A percentile compares a stretch with the other conserved stretches of the same genome.
phyloP scores from a whole-genome alignment of 805 yeast genomes.

The Metschnikowia henanensis region DNA sequence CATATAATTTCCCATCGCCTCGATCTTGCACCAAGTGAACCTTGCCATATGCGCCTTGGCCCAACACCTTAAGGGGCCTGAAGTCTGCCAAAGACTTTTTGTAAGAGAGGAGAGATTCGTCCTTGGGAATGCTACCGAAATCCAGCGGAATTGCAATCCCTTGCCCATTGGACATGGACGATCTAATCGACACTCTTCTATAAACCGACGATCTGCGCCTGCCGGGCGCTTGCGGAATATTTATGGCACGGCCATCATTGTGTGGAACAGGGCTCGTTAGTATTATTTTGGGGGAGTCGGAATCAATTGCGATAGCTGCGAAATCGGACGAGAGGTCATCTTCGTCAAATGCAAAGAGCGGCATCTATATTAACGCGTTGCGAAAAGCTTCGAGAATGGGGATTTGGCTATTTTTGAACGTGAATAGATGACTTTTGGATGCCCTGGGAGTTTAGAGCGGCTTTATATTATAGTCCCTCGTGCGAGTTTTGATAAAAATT shows the following conservation, averaged over 20 bases:
- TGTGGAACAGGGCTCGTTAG: background rate
- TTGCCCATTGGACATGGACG: constrained; percentile 12
- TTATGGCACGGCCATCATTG: background rate
- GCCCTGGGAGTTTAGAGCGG: background rate
- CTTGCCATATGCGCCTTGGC: constrained; percentile 46
- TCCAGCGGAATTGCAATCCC: constrained; percentile 19
- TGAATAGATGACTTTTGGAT: background rate
- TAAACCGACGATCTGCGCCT: constrained; percentile 20
- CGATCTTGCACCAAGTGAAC: constrained; percentile 41
- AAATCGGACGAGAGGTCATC: constrained; percentile 17
- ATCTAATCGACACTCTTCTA: constrained; percentile 19
- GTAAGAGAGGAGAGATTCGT: constrained; percentile 1
- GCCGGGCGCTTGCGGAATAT: background rate
- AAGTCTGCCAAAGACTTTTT: constrained; percentile 37
- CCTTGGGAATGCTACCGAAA: constrained; percentile 12
- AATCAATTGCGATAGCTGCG: constrained; percentile 10
- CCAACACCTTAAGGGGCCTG: constrained; percentile 43
- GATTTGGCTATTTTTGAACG: background rate
- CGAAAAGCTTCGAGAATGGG: background rate
- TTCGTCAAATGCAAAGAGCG: constrained; percentile 20
- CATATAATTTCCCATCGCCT: constrained; percentile 39
- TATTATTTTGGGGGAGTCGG: constrained; percentile 1
- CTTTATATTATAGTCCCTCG: background rate
- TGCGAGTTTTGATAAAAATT: background rate
- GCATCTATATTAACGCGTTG: constrained; percentile 7